Percentiles rank a stretch among this genome's conserved stretches.
Evolutionary conservation across 1,139 yeast species (phyloP).

Genomic region (Diutina rugosa): DNA sequence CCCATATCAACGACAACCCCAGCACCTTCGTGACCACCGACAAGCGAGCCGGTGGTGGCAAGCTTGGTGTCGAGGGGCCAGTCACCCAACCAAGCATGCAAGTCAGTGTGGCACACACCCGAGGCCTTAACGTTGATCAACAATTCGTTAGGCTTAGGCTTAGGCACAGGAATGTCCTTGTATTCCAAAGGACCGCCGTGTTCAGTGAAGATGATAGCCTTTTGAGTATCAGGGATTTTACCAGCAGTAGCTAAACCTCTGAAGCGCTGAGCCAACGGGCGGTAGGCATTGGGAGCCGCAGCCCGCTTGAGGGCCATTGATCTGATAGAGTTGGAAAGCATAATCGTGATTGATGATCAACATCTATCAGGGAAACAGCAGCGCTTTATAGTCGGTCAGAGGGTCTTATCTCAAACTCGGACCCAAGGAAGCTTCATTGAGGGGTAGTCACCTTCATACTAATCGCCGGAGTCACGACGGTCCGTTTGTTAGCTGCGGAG

Average conservation of each 20-base stretch:
- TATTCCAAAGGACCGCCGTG: conserved; percentile 9
- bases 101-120: conserved; percentile 9
- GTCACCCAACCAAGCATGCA: conserved; percentile 10
- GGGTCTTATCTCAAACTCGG: not conserved
- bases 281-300: not conserved
- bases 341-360: not conserved
- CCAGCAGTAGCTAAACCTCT: not conserved
- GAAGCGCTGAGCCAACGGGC: not conserved
- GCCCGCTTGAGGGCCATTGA: not conserved
- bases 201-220: conserved; percentile 8
- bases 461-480: not conserved
- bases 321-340: not conserved
- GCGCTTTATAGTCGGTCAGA: not conserved
- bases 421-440: not conserved
- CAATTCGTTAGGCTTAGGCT: conserved; percentile 8
- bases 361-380: not conserved
- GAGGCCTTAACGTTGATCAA: conserved; percentile 9
- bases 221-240: conserved; percentile 7
- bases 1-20: conserved; percentile 9
- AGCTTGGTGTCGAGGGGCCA: conserved; percentile 9
- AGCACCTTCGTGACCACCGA: conserved; percentile 10
- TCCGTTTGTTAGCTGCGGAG: not conserved
- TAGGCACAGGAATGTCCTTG: conserved; percentile 8
- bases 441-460: not conserved
- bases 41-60: conserved; percentile 1